Evolutionary conservation across 345 rosid genomes (phyloP).

Genomic region (Acer saccharum): DNA sequence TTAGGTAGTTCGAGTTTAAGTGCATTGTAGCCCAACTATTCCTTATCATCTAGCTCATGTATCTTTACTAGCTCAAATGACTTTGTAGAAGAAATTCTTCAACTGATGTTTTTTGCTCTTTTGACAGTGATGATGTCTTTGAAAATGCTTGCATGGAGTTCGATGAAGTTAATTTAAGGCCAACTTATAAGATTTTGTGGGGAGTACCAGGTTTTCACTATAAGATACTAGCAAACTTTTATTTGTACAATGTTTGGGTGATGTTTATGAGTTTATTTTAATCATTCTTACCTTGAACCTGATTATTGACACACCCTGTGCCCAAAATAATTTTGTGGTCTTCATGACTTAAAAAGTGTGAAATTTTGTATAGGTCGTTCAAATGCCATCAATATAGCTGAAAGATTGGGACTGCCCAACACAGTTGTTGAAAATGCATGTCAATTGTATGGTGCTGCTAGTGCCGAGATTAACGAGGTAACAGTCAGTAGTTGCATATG

Average conservation of each 20-base stretch:
- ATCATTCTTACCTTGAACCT: not conserved
- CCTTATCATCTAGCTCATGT: not conserved
- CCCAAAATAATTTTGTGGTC: not conserved
- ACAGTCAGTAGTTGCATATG: not conserved
- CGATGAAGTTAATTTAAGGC: constrained; percentile 82
- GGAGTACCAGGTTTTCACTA: constrained; percentile 87
- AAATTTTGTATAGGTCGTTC: constrained; percentile 66
- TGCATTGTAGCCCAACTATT: not conserved
- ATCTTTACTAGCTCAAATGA: not conserved
- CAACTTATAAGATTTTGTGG: constrained; percentile 93
- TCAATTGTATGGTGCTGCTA: constrained; percentile 71
- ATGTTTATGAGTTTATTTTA: constrained; percentile 6
- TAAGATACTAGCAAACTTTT: not conserved
- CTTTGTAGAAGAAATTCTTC: constrained; percentile 13
- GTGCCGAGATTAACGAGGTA: constrained; percentile 89
- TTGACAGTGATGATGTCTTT: constrained; percentile 64
- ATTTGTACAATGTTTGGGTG: not conserved
- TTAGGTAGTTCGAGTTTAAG: not conserved
- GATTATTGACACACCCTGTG: not conserved
- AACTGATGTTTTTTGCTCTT: constrained; percentile 16
- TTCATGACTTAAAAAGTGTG: constrained; percentile 6
- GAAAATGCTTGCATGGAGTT: constrained; percentile 99
- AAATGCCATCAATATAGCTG: constrained; percentile 87
- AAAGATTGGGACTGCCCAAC: constrained; percentile 72
- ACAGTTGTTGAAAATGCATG: constrained; percentile 55